A percentile compares a stretch with the other conserved stretches of the same genome.
Evolutionary conservation across 805 yeast genomes (phyloP).

Genomic region (Lipomyces anomalus): DNA sequence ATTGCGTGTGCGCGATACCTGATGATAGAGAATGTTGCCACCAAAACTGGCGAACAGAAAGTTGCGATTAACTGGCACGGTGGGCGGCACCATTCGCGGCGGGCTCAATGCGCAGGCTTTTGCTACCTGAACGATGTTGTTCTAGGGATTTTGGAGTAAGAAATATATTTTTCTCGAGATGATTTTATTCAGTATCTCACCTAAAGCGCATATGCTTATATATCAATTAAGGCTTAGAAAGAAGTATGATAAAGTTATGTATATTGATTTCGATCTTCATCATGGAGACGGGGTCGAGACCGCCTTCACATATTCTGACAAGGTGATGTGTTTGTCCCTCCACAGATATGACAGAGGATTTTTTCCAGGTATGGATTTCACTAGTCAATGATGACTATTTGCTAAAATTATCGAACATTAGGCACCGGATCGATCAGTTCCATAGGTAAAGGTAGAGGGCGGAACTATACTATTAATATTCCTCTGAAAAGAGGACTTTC

Average conservation of each 20-base stretch:
- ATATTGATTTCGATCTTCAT: slow-evolving; percentile 68
- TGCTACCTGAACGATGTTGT: slow-evolving; percentile 70
- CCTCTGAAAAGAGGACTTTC: slow-evolving; percentile 54
- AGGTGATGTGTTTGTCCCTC: slow-evolving; percentile 55
- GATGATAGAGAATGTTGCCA: neutral
- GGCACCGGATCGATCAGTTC: slow-evolving; percentile 46
- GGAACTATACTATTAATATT: slow-evolving; percentile 42
- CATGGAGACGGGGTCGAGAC: slow-evolving; percentile 77
- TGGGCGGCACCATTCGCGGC: slow-evolving; percentile 66
- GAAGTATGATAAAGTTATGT: slow-evolving; percentile 44
- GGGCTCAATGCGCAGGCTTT: slow-evolving; percentile 56
- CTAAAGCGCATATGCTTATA: neutral
- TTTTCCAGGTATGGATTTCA: slow-evolving; percentile 50
- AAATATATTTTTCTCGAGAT: neutral
- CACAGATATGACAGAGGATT: slow-evolving; percentile 64
- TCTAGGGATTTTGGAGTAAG: slow-evolving; percentile 43
- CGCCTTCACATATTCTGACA: slow-evolving; percentile 52
- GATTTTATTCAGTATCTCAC: neutral
- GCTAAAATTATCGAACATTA: neutral
- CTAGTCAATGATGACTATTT: neutral
- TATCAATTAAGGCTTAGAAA: slow-evolving; percentile 37
- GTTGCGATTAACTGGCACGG: slow-evolving; percentile 70
- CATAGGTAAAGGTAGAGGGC: slow-evolving; percentile 37
- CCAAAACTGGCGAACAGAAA: slow-evolving; percentile 8
- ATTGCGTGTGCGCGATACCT: slow-evolving; percentile 43